Evolutionary conservation across 805 yeast species (phyloP).

Genomic region (Metschnikowia hibisci): DNA sequence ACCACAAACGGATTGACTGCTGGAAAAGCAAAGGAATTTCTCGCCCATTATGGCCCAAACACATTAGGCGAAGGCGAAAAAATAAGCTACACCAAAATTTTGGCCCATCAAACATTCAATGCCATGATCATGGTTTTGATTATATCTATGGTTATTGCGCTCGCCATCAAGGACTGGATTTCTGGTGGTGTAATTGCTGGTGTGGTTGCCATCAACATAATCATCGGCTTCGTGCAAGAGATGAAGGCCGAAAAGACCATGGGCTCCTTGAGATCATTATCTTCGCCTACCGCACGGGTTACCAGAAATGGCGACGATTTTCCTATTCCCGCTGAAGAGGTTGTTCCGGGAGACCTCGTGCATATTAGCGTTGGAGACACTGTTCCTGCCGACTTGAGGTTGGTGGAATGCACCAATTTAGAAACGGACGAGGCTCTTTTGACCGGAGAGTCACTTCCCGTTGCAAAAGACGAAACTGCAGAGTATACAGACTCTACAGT

Average conservation of each 20-base stretch:
- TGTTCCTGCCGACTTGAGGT: conserved; percentile 68
- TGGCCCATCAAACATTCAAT: conserved; percentile 65
- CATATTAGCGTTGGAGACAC: conserved; percentile 67
- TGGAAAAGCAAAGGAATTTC: conserved; percentile 17
- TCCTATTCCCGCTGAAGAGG: conserved; percentile 57
- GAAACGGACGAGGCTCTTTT: conserved; percentile 68
- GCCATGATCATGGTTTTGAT: conserved; percentile 75
- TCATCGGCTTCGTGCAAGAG: conserved; percentile 69
- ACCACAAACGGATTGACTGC: conserved; percentile 45
- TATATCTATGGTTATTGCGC: conserved; percentile 65
- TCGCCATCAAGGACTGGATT: conserved; percentile 74
- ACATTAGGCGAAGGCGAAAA: conserved; percentile 56
- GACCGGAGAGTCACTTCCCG: conserved; percentile 65
- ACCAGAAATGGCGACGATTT: conserved; percentile 54
- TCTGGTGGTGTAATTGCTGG: conserved; percentile 77
- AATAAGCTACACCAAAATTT: conserved; percentile 50
- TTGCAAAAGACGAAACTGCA: conserved; percentile 47
- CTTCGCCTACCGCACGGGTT: conserved; percentile 69
- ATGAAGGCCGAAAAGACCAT: conserved; percentile 73
- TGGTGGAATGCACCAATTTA: conserved; percentile 55
- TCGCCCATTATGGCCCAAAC: conserved; percentile 50
- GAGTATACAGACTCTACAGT: conserved; percentile 31
- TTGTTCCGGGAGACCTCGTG: conserved; percentile 73
- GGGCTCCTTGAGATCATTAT: conserved; percentile 63
- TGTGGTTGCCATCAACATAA: conserved; percentile 60